These are phyloP conservation scores for Phytophthora sojae DNA, from an alignment of 352 stramenopile species.

Conservation along the genomic window DNA sequence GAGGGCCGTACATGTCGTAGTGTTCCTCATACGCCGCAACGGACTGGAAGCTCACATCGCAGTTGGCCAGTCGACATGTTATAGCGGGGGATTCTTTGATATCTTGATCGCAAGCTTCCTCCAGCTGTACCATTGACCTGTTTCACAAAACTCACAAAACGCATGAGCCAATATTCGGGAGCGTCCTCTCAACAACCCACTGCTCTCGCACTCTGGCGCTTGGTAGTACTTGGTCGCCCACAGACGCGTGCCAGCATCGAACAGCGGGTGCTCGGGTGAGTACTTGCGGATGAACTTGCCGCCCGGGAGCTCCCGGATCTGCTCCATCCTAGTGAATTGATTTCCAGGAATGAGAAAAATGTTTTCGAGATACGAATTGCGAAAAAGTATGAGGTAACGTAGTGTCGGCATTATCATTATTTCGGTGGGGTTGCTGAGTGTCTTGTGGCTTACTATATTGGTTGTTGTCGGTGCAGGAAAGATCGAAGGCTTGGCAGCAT, in stretches of 20 bases:
- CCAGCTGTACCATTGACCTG: conserved; percentile 35
- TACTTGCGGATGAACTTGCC: conserved; percentile 62
- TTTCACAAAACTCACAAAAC: conserved; percentile 14
- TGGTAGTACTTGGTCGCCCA: conserved; percentile 59
- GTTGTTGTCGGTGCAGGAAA: not conserved
- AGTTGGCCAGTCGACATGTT: conserved; percentile 55
- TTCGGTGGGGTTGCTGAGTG: too few relatives aligned
- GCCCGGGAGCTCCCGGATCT: conserved; percentile 32
- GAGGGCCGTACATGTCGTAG: conserved; percentile 58
- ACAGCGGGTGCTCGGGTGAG: conserved; percentile 61
- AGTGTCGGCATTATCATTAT: not conserved
- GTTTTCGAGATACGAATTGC: not conserved
- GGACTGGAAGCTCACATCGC: conserved; percentile 54
- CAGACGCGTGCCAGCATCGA: conserved; percentile 52
- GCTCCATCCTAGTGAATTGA: conserved; percentile 33
- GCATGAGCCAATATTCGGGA: conserved; percentile 1
- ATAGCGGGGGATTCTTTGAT: conserved; percentile 26
- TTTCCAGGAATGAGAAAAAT: not conserved
- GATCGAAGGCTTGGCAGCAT: not conserved
- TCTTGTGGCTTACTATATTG: too few relatives aligned
- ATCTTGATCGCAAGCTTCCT: conserved; percentile 12
- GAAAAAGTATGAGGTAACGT: not conserved
- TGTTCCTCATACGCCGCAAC: conserved; percentile 64
- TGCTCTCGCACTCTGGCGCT: conserved; percentile 27
- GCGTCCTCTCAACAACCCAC: not conserved